Percentiles rank a stretch among this genome's conserved stretches.
These are phyloP conservation scores for Debaryomyces udenii DNA, from an alignment of 1,139 yeast species.

Conservation along the genomic window DNA sequence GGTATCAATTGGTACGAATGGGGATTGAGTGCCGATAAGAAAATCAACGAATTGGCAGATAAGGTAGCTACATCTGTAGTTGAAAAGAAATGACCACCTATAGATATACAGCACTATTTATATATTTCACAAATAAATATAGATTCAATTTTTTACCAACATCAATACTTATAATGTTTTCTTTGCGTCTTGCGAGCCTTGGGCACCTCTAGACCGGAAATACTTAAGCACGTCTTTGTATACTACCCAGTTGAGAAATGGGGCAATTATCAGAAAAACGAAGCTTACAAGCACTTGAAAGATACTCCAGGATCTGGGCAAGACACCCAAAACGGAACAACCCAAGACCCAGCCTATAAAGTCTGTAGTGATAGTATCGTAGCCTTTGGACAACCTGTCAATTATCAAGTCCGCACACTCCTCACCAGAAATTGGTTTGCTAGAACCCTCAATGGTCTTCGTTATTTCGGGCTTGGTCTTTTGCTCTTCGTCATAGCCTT, in stretches of 20 bases:
- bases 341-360: conserved; percentile 81
- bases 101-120: neutral
- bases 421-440: conserved; percentile 67
- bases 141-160: conserved; percentile 1
- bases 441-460: conserved; percentile 80
- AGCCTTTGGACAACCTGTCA: conserved; percentile 61
- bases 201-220: conserved; percentile 30
- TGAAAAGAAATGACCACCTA: conserved; percentile 23
- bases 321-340: conserved; percentile 66
- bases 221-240: conserved; percentile 56
- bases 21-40: conserved; percentile 42
- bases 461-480: conserved; percentile 86
- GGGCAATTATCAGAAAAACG: conserved; percentile 62
- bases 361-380: conserved; percentile 80
- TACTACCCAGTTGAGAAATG: conserved; percentile 60
- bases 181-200: neutral
- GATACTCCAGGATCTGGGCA: conserved; percentile 65
- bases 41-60: conserved; percentile 33
- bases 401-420: conserved; percentile 67
- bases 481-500: conserved; percentile 84
- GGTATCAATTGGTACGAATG: conserved; percentile 53
- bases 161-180: neutral
- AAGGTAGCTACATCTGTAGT: conserved; percentile 30
- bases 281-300: conserved; percentile 52
- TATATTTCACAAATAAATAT: neutral